A percentile compares a stretch with the other conserved stretches of the same genome.
These are phyloP conservation scores for Boletus semigastroideus DNA, from an alignment of 1,284 basidiomycete genomes.

Conservation along the genomic window DNA sequence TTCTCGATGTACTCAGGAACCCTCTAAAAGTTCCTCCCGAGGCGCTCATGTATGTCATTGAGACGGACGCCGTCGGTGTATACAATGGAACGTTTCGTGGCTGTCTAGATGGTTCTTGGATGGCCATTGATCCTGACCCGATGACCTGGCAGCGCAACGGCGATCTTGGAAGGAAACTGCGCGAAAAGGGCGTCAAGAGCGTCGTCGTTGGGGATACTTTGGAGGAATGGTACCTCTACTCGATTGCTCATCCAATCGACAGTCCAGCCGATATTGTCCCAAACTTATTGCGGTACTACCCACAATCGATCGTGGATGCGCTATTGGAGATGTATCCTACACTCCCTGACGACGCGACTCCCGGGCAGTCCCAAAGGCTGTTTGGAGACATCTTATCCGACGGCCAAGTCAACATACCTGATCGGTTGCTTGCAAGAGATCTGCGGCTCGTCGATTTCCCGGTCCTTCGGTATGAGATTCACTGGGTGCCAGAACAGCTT, in stretches of 20 bases:
- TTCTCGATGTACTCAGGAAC: slow-evolving; percentile 53
- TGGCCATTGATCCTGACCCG: slow-evolving; percentile 47
- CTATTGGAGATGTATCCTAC: slow-evolving; percentile 47
- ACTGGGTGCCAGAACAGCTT: slow-evolving; percentile 59
- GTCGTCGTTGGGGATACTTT: slow-evolving; percentile 63
- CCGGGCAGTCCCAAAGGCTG: slow-evolving; percentile 7
- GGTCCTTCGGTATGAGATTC: slow-evolving; percentile 11
- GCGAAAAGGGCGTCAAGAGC: slow-evolving; percentile 57
- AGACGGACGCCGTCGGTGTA: slow-evolving; percentile 48
- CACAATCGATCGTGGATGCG: slow-evolving; percentile 43
- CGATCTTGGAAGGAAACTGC: slow-evolving; percentile 51
- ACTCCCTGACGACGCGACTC: slow-evolving; percentile 32
- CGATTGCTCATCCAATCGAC: slow-evolving; percentile 59
- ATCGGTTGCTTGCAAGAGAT: slow-evolving; percentile 50
- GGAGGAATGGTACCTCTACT: slow-evolving; percentile 78
- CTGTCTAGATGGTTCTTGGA: slow-evolving; percentile 55
- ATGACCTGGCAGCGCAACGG: slow-evolving; percentile 69
- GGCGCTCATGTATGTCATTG: slow-evolving; percentile 59
- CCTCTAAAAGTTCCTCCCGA: slow-evolving; percentile 38
- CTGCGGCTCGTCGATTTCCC: slow-evolving; percentile 33
- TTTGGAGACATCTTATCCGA: slow-evolving; percentile 54
- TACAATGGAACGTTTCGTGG: slow-evolving; percentile 66
- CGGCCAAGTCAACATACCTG: slow-evolving; percentile 12
- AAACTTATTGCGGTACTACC: slow-evolving; percentile 65
- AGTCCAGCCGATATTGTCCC: slow-evolving; percentile 48